These are phyloP conservation scores for Diaporthe vexans DNA, from an alignment of 2,329 filamentous ascomycete genomes.

Conservation along the genomic window DNA sequence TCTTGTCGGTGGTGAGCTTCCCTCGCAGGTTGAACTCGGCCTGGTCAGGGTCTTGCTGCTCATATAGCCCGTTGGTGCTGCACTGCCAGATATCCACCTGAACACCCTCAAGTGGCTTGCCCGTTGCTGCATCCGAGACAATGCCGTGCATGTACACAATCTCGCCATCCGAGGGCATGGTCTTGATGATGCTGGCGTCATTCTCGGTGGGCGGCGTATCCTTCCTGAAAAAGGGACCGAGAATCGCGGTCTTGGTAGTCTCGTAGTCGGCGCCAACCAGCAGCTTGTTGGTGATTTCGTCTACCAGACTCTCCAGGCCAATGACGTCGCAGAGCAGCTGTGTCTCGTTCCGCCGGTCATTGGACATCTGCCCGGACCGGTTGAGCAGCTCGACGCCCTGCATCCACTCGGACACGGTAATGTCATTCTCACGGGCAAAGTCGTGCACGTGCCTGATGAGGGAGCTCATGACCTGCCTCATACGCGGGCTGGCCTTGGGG, in stretches of 20 bases:
- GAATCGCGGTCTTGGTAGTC: conserved; percentile 80
- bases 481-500: conserved; percentile 76
- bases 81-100: conserved; percentile 86
- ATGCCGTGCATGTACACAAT: conserved; percentile 75
- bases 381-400: conserved; percentile 72
- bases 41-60: conserved; percentile 77
- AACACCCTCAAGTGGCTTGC: conserved; percentile 74
- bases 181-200: conserved; percentile 74
- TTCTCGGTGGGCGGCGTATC: conserved; percentile 79
- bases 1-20: conserved; percentile 72
- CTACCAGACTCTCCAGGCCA: conserved; percentile 82
- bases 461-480: conserved; percentile 76
- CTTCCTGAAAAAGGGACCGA: conserved; percentile 87
- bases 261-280: conserved; percentile 61
- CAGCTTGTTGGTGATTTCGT: conserved; percentile 81
- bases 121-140: conserved; percentile 69
- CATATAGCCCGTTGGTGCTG: conserved; percentile 77
- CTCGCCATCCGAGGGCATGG: conserved; percentile 63
- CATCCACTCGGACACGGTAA: conserved; percentile 87
- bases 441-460: conserved; percentile 84
- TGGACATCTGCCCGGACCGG: conserved; percentile 78
- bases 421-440: conserved; percentile 83
- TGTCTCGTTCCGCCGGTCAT: conserved; percentile 78
- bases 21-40: conserved; percentile 76
- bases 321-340: conserved; percentile 81